Conservation (phyloP, 306 rosid species). For the Pueraria montana region DNA sequence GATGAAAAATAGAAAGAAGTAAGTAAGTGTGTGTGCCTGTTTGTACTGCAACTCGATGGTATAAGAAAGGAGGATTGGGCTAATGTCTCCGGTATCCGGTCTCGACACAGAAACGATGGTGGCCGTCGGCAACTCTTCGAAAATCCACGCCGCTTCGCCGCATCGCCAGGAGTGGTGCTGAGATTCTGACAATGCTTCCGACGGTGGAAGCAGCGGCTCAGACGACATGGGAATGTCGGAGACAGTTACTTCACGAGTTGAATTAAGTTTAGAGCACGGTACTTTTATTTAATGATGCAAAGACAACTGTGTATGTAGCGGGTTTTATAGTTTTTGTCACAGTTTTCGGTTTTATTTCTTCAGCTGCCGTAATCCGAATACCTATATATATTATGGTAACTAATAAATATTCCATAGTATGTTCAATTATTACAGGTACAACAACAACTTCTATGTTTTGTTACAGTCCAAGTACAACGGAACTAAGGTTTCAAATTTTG, state of each 20-base stretch:
- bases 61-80: conserved; percentile 84
- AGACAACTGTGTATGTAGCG: background rate
- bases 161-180: conserved; percentile 48
- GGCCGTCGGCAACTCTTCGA: conserved; percentile 79
- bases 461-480: too few relatives aligned
- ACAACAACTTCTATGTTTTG: too few relatives aligned
- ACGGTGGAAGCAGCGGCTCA: conserved; percentile 63
- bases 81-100: conserved; percentile 81
- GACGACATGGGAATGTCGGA: conserved; percentile 61
- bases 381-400: background rate
- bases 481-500: too few relatives aligned
- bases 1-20: too few relatives aligned
- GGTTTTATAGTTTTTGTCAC: conserved; percentile 55
- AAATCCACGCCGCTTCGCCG: too few relatives aligned
- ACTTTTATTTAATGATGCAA: conserved; percentile 28
- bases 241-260: background rate
- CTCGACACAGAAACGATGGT: conserved; percentile 78
- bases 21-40: conserved; percentile 80
- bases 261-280: background rate
- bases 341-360: background rate
- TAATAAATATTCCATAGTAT: too few relatives aligned
- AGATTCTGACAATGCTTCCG: conserved; percentile 52
- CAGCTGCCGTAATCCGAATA: background rate
- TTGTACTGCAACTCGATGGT: conserved; percentile 87
- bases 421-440: too few relatives aligned